Conservation (phyloP, 331 rosid genomes). For the Quercus tomentella region DNA sequence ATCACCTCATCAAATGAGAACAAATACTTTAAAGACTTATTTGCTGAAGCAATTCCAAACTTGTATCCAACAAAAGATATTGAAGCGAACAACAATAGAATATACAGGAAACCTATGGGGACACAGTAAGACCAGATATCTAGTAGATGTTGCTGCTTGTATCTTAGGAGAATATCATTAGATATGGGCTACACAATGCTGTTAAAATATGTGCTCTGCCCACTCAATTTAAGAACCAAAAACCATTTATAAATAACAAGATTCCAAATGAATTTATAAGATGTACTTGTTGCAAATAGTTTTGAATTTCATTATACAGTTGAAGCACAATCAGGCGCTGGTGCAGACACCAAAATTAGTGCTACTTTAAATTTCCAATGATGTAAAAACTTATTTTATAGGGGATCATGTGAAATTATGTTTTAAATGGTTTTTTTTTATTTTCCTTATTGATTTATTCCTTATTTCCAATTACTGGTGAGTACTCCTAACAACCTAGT, state of each 20-base stretch:
- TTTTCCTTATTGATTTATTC: no score
- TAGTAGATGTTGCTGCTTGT: neutral
- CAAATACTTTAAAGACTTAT: neutral
- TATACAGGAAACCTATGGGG: neutral
- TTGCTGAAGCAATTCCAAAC: constrained; percentile 9
- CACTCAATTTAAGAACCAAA: neutral
- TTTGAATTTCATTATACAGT: neutral
- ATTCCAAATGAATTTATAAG: neutral
- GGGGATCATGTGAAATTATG: no score
- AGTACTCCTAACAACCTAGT: no score
- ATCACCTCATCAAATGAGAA: neutral
- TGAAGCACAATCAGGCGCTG: neutral
- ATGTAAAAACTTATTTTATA: no score
- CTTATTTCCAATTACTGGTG: no score
- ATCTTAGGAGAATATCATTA: neutral
- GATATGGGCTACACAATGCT: neutral
- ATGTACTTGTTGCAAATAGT: neutral
- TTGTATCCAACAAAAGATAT: constrained; percentile 6
- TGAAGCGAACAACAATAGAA: neutral
- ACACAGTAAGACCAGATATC: neutral
- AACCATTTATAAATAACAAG: constrained; percentile 11
- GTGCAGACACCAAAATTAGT: neutral
- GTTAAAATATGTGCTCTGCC: neutral
- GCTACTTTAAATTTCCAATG: no score
- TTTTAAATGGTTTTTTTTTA: no score